Evolutionary conservation across 768 basidiomycete species (phyloP), one percentile per base, ranked within the genome.

Genomic region (Mycena venus): DNA sequence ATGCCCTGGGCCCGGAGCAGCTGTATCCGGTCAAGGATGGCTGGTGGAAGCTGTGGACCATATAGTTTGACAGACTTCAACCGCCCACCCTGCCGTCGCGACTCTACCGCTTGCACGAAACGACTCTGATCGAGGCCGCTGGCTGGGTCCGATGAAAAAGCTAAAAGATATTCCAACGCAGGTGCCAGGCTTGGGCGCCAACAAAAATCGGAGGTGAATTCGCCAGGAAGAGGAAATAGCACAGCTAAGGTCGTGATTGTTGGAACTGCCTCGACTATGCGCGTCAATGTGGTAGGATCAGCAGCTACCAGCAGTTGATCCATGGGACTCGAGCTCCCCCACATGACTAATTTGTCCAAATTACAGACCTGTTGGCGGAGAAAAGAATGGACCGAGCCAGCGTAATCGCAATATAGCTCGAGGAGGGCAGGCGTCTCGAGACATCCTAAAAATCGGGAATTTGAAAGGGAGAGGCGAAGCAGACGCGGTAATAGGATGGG

Each of bases 401-500:
- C 23, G 17, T n/a, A 32, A 14, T 47, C 21, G 19, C 62, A 64
- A 38, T 64, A 64, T 31, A 71, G 49, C n/a, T 71, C 70, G 4
- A 32, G 4, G 31, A 71, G 70, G 27, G 70, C 70, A 9, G 62
- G 70, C 31, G 70, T 71, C 0, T 71, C 36, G 1, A 71, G 62
- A n/a, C 40, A 64, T 25, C 32, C 49, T 23, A 64, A 36, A 38
- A 64, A 40, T 21, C 7, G 32, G 23, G 38, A 4, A 5, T 58
- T 15, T 0, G 53, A 42, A 5, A 71, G 27, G n/a, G 55, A 56
- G 31, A 71, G 53, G 14, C 70, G 51, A 27, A 42, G 62, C 11
- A 71, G 62, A 4, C 19, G 38, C 1, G 70, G 70, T 17, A 71
- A 29, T n/a, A 32, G 21, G 23, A 58, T 56, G 14, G 29, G 40